phyloP scores from a whole-genome alignment of 129 eudicot genomes.

The Gnaphalium uliginosum region DNA sequence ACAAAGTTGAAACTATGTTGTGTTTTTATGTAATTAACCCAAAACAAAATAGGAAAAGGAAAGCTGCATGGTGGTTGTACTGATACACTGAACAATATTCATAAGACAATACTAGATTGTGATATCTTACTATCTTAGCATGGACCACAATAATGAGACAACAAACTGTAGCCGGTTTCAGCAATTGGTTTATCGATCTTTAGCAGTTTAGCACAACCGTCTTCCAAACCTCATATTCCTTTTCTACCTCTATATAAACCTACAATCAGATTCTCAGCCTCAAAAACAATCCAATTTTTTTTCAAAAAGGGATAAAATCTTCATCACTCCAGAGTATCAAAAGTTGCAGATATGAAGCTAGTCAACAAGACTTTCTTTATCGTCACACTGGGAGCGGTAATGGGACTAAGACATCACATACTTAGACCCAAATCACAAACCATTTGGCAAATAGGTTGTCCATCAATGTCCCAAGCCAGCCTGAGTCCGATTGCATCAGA shows the following conservation, averaged over 20 bases:
- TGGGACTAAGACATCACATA: constrained; percentile 32
- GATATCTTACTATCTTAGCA: constrained; percentile 1
- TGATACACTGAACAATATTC: constrained; percentile 30
- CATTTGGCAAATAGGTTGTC: constrained; percentile 28
- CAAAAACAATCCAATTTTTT: no score
- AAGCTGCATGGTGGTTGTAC: constrained; percentile 20
- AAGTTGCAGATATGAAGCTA: constrained; percentile 29
- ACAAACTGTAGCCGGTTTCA: constrained; percentile 17
- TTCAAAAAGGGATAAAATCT: neutral
- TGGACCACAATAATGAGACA: constrained; percentile 32
- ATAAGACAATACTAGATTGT: constrained; percentile 25
- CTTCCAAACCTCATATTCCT: neutral
- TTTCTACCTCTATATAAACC: constrained; percentile 35
- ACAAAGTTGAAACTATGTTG: no score
- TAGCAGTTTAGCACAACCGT: neutral
- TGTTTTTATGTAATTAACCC: no score
- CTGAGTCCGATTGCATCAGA: constrained; percentile 15
- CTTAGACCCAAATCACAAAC: constrained; percentile 28
- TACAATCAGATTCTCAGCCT: constrained; percentile 8
- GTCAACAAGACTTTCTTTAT: constrained; percentile 35
- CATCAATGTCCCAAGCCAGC: constrained; percentile 35
- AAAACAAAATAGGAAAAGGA: no score
- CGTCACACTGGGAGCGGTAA: constrained; percentile 34
- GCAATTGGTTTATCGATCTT: constrained; percentile 13
- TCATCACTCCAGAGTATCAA: neutral